Evolutionary conservation across 768 basidiomycete species (phyloP), one percentile per base, ranked within the genome.

Genomic region (Mycena maculata): DNA sequence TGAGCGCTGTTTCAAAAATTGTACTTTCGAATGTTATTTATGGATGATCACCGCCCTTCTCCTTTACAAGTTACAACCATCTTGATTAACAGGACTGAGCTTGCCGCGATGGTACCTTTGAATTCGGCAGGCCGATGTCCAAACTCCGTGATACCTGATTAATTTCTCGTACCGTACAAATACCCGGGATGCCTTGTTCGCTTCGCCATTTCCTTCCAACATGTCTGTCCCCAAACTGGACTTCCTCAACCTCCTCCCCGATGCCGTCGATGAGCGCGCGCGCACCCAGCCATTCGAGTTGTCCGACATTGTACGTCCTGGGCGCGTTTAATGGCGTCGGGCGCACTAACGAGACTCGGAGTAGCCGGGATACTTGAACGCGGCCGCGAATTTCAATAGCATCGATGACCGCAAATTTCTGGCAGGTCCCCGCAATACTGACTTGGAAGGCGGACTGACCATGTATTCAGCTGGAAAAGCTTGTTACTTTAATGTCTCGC

Each of bases 371-470:
- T 81, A 84, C 55, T 60, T 76, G 36, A 85, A 92, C 74, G 85
- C 85, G 15, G 36, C 87, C 12, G 75, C 76, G 64, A 78, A 88
- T 69, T 69, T 77, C 20, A 77, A 78, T 47, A 78, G 72, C 1
- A 71, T 87, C 42, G 82, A 93, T 71, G 91, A 93, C 73, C 85
- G 91, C 65, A 75, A 85, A 30, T 76, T 91, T 68, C 75, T 92
- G 75, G 91, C 84, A 74, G 75, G 85, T 80, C 33, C 28, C 3
- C 30, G 23, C 25, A 39, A 18, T 25, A 27, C 39, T n/a, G n/a
- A n/a, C n/a, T n/a, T n/a, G n/a, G n/a, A n/a, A n/a, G n/a, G n/a
- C n/a, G n/a, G n/a, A n/a, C 65, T 41, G 72, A 72, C 27, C 67
- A 45, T 3, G 25, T n/a, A 7, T n/a, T 18, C 61, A 91, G 90